Percentiles rank a stretch among this genome's conserved stretches.
Evolutionary conservation across 305 asterid genomes (phyloP).

Genomic region (Solanum hybrid): DNA sequence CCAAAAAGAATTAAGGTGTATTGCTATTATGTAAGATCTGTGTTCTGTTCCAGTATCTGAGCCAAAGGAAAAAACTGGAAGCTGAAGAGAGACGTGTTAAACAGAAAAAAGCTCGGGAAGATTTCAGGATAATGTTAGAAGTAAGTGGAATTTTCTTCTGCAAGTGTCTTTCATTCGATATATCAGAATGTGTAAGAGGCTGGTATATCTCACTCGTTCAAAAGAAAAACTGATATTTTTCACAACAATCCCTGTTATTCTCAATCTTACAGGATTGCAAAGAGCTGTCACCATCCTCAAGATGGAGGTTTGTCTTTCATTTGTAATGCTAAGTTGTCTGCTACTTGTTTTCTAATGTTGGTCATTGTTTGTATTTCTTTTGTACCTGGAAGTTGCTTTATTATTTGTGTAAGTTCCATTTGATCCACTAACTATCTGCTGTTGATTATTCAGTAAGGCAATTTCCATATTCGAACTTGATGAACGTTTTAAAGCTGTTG

Average conservation of each 20-base stretch:
- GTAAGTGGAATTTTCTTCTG: slow-evolving; percentile 28
- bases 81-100: slow-evolving; percentile 83
- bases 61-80: slow-evolving; percentile 73
- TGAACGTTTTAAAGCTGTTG: slow-evolving; percentile 80
- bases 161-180: neutral
- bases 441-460: slow-evolving; percentile 52
- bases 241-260: slow-evolving; percentile 1
- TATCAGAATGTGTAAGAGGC: slow-evolving; percentile 1
- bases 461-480: slow-evolving; percentile 64
- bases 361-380: neutral
- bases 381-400: slow-evolving; percentile 3
- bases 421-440: slow-evolving; percentile 14
- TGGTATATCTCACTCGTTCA: neutral
- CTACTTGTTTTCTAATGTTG: slow-evolving; percentile 8
- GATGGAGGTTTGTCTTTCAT: slow-evolving; percentile 72
- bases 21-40: neutral
- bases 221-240: slow-evolving; percentile 6
- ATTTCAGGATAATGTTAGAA: slow-evolving; percentile 75
- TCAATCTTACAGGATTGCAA: slow-evolving; percentile 54
- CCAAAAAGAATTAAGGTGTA: neutral
- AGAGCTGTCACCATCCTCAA: slow-evolving; percentile 57
- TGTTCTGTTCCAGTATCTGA: slow-evolving; percentile 52
- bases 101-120: slow-evolving; percentile 73
- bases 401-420: slow-evolving; percentile 1
- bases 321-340: neutral